Conservation (phyloP, 2,329 filamentous ascomycete genomes). For the Grosmannia clavigera region DNA sequence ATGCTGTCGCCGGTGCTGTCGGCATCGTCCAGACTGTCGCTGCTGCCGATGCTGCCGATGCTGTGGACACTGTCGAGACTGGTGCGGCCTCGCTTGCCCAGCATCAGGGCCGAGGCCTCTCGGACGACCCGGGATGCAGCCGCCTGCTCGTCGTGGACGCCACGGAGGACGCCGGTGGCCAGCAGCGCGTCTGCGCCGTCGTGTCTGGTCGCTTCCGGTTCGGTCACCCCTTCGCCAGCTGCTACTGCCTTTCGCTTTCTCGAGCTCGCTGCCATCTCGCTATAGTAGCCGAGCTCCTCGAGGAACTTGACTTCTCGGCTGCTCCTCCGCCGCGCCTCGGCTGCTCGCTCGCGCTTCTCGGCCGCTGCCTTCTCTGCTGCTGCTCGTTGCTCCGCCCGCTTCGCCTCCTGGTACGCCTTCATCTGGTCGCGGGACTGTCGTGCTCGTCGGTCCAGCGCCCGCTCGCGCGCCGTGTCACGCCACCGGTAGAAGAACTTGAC, state of each 20-base stretch:
- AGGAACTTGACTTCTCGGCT: slow-evolving; percentile 14
- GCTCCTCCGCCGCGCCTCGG: slow-evolving; percentile 10
- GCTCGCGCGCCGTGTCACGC: slow-evolving; percentile 35
- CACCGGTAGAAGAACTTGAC: slow-evolving; percentile 46
- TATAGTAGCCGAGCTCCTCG: slow-evolving; percentile 11
- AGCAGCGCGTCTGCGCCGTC: slow-evolving; percentile 25
- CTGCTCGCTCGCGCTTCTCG: slow-evolving; percentile 14
- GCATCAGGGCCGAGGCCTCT: slow-evolving; percentile 9
- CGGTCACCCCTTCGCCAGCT: slow-evolving; percentile 7
- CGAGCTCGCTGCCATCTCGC: background rate
- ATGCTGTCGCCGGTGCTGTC: background rate
- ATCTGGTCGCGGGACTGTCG: slow-evolving; percentile 38
- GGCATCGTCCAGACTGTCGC: background rate
- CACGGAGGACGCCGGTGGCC: slow-evolving; percentile 29
- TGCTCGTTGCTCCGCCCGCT: slow-evolving; percentile 17
- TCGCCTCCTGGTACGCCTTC: slow-evolving; percentile 22
- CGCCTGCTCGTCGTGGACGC: slow-evolving; percentile 25
- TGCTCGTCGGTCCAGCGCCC: slow-evolving; percentile 36
- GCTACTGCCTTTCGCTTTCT: slow-evolving; percentile 5
- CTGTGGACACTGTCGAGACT: no score
- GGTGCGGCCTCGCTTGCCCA: background rate
- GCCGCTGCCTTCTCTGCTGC: slow-evolving; percentile 25
- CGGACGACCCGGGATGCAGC: slow-evolving; percentile 22
- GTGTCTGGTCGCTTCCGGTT: slow-evolving; percentile 16
- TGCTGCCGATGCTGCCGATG: background rate